Evolutionary conservation across 179 eudicot genomes (phyloP).

Genomic region (Silene coronaria): DNA sequence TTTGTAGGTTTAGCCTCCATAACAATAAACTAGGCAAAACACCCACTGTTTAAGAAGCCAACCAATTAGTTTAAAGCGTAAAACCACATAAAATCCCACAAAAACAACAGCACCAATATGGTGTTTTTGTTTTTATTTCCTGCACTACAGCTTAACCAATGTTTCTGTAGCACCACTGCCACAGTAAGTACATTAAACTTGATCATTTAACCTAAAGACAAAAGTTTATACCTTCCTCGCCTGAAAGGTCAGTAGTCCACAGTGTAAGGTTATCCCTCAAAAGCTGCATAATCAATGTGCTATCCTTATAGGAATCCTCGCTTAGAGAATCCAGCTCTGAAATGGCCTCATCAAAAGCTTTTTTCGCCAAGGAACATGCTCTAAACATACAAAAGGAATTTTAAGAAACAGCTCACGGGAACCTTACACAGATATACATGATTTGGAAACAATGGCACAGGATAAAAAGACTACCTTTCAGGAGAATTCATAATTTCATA

Average conservation of each 20-base stretch:
- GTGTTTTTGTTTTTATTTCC: no score
- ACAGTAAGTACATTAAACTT: neutral
- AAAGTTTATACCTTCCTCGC: conserved; percentile 23
- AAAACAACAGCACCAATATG: no score
- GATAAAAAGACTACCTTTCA: conserved; percentile 38
- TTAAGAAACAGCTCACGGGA: neutral
- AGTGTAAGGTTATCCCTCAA: conserved; percentile 29
- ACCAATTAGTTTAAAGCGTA: neutral
- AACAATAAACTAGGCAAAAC: neutral
- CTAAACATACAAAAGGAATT: conserved; percentile 12
- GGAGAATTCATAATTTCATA: conserved; percentile 57
- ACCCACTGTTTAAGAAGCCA: neutral
- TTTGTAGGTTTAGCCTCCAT: neutral
- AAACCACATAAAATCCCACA: no score
- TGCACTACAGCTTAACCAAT: neutral
- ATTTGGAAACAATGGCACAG: neutral
- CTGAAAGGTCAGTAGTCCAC: conserved; percentile 28
- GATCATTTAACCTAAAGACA: neutral
- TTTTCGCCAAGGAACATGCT: conserved; percentile 26
- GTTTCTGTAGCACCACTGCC: neutral
- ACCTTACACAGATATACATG: neutral
- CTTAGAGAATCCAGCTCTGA: conserved; percentile 29
- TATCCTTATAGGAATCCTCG: conserved; percentile 31
- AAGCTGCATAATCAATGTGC: conserved; percentile 31
- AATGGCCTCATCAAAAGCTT: conserved; percentile 29